Base-by-base conservation (phyloP, 139 green algal genomes). In the Micractinium conductrix region DNA sequence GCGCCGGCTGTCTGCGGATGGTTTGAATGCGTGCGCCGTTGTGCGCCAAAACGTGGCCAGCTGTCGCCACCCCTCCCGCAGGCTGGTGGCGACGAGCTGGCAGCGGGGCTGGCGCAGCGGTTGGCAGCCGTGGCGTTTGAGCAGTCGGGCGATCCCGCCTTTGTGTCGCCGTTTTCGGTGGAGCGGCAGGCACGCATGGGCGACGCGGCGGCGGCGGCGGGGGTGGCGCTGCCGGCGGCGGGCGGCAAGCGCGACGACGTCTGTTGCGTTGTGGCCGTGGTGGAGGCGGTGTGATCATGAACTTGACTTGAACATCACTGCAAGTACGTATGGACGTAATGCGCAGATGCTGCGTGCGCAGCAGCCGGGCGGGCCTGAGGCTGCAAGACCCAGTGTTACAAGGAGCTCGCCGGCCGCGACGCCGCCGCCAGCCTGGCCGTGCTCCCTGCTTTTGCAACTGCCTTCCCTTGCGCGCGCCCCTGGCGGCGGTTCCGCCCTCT, bases 161-260 rank as follows among this genome's bases (percentile, higher is more conserved):
- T 89, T 68, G 84, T 81, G n/a, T 92, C 92, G 28, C 95, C 94
- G 1, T 98, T 92, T 88, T 86, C 93, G 4, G 88, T 95, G 62
- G 93, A 96, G 80, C 90, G 63, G 80, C 90, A 45, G 35, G 35
- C 21, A 73, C 72, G 42, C 69, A 69, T 58, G 63, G 45, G 37
- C 50, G 72, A 80, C 62, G 87, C 60, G 19, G 74, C 80, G 7
- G 43, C 63, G 2, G 45, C 35, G 83, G 58, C 68, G 40, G 37
- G 62, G 40, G 24, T 89, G 73, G 62, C 69, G 68, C 50, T 78
- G 35, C 87, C 90, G 42, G 87, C 90, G 0, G 68, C 84, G 0
- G 95, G 95, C 33, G 95, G 95, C 78, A 98, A 98, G 89, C 79
- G 92, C 74, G 95, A 98, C 84, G 95, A 98, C 88, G 92, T 95